Conservation (phyloP, 2,329 filamentous ascomycete species). For the Sphaerulina populicola region DNA sequence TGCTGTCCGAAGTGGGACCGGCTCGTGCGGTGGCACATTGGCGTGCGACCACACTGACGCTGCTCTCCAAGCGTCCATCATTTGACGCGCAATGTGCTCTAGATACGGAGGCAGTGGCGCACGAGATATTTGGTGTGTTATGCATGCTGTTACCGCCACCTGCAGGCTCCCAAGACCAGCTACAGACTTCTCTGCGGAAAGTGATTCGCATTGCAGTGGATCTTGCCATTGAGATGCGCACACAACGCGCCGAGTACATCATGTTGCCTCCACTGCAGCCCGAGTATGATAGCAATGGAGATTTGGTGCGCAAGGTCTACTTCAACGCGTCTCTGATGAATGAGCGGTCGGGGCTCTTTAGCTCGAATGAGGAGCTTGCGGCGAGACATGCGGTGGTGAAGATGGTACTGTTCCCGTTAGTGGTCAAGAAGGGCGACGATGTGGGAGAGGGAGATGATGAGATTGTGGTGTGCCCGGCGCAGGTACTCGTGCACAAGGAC, state of each 20-base stretch:
- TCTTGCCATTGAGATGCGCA: slow-evolving; percentile 93
- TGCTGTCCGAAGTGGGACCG: slow-evolving; percentile 78
- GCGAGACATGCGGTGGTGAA: slow-evolving; percentile 68
- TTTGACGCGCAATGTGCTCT: slow-evolving; percentile 76
- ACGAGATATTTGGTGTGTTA: slow-evolving; percentile 79
- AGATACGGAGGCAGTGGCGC: slow-evolving; percentile 92
- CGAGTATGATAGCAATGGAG: slow-evolving; percentile 88
- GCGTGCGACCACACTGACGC: slow-evolving; percentile 88
- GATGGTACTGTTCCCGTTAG: slow-evolving; percentile 88
- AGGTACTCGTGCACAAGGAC: slow-evolving; percentile 62
- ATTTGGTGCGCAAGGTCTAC: slow-evolving; percentile 73
- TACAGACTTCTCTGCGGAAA: slow-evolving; percentile 74
- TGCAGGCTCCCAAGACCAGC: slow-evolving; percentile 66
- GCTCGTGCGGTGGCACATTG: slow-evolving; percentile 86
- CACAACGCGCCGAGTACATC: slow-evolving; percentile 92
- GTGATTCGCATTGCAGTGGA: slow-evolving; percentile 84
- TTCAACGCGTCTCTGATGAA: slow-evolving; percentile 96
- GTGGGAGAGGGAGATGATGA: slow-evolving; percentile 80
- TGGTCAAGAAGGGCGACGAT: slow-evolving; percentile 93
- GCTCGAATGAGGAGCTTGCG: slow-evolving; percentile 73
- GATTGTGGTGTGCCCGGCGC: slow-evolving; percentile 88
- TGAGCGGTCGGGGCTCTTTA: slow-evolving; percentile 66
- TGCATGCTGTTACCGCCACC: slow-evolving; percentile 81
- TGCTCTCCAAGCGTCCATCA: slow-evolving; percentile 70
- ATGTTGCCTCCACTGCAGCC: slow-evolving; percentile 94